Evolutionary conservation across 768 basidiomycete species (phyloP).

Genomic region (Tephrocybe rancida): DNA sequence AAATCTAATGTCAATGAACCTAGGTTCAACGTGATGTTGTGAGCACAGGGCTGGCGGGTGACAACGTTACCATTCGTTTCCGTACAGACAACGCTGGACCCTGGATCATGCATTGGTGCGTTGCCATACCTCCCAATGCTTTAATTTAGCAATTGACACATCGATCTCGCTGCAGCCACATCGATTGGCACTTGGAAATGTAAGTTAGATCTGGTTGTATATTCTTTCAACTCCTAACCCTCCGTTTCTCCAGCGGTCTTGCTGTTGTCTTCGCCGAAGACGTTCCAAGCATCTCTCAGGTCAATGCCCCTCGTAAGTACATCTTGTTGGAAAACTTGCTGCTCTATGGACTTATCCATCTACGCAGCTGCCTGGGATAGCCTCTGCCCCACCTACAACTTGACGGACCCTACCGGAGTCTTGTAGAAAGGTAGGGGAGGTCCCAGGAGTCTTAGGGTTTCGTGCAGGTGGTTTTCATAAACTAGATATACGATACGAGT

Average conservation of each 20-base stretch:
- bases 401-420: not conserved
- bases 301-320: not conserved
- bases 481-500: too few species aligned
- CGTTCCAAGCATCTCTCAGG: not conserved
- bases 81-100: conserved; percentile 41
- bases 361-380: conserved; percentile 31
- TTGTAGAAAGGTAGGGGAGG: too few species aligned
- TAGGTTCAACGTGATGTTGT: conserved; percentile 33
- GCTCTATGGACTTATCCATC: not conserved
- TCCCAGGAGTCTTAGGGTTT: too few species aligned
- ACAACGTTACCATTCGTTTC: conserved; percentile 46
- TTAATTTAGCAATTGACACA: conserved; percentile 34
- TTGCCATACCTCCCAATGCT: conserved; percentile 2
- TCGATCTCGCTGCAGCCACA: conserved; percentile 39
- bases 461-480: too few species aligned
- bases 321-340: not conserved
- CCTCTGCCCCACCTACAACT: conserved; percentile 36
- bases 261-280: conserved; percentile 44
- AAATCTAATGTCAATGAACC: not conserved
- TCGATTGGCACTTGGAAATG: not conserved
- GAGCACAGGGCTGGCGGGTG: conserved; percentile 30
- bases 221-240: not conserved
- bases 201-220: conserved; percentile 22
- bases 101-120: conserved; percentile 49
- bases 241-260: conserved; percentile 28